phyloP scores from a whole-genome alignment of 108 stramenopile genomes.

The Skeletonema marinoi region DNA sequence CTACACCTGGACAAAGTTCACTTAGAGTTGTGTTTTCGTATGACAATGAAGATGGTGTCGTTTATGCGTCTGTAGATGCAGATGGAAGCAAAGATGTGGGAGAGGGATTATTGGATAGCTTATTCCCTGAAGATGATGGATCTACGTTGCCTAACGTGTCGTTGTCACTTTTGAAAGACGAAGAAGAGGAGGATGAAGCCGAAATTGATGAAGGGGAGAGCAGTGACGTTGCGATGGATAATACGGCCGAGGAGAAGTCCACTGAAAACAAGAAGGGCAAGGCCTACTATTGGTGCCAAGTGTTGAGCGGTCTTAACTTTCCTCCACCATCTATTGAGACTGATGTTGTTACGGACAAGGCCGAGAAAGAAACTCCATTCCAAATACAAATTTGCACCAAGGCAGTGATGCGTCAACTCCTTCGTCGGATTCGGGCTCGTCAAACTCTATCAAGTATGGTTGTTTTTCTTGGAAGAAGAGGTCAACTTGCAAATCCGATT shows the following conservation, averaged over 20 bases:
- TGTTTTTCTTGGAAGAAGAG: constrained; percentile 31
- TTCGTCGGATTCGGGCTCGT: constrained; percentile 63
- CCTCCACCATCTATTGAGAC: constrained; percentile 19
- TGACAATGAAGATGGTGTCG: constrained; percentile 24
- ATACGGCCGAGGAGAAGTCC: not conserved
- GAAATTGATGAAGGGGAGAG: constrained; percentile 1
- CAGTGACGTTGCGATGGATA: not conserved
- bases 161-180: constrained; percentile 15
- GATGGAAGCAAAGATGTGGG: constrained; percentile 3
- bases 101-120: constrained; percentile 27
- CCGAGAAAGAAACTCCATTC: constrained; percentile 15
- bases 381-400: constrained; percentile 49
- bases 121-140: constrained; percentile 52
- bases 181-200: constrained; percentile 21
- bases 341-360: not conserved
- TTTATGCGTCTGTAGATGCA: constrained; percentile 4
- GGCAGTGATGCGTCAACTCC: constrained; percentile 56
- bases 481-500: constrained; percentile 23
- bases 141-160: constrained; percentile 29
- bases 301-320: constrained; percentile 66
- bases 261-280: constrained; percentile 34
- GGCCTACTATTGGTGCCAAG: constrained; percentile 86
- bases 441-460: constrained; percentile 55
- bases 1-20: not conserved
- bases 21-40: constrained; percentile 12